Evolutionary conservation across 768 basidiomycete species (phyloP).

Genomic region (Pisolithus albus): DNA sequence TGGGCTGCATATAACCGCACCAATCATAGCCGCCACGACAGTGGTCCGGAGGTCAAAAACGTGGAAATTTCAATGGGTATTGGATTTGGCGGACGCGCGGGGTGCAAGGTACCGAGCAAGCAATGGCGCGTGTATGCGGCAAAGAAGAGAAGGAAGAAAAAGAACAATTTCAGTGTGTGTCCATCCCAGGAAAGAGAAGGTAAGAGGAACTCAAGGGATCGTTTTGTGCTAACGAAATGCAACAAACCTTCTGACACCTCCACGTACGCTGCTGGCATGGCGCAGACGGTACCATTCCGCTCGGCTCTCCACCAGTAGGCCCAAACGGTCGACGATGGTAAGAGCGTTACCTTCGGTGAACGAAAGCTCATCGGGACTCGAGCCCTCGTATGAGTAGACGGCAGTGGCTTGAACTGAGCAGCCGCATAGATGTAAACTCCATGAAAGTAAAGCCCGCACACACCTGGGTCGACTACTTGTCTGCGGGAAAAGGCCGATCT

Average conservation of each 20-base stretch:
- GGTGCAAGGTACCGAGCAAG: neutral
- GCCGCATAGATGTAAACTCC: too few species aligned
- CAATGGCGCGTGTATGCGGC: conserved; percentile 1
- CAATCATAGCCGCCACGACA: conserved; percentile 3
- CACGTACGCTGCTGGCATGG: conserved; percentile 47
- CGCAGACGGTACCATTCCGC: too few species aligned
- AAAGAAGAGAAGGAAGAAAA: conserved; percentile 39
- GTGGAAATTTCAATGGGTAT: conserved; percentile 11
- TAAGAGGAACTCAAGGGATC: conserved; percentile 50
- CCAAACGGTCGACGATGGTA: too few species aligned
- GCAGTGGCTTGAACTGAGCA: too few species aligned
- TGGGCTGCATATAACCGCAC: conserved; percentile 1
- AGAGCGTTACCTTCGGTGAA: too few species aligned
- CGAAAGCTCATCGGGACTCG: too few species aligned
- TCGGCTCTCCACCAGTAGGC: too few species aligned
- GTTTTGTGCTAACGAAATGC: conserved; percentile 22
- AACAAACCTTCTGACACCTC: conserved; percentile 89
- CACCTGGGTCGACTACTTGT: conserved; percentile 21
- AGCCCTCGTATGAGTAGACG: too few species aligned
- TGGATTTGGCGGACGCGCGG: neutral
- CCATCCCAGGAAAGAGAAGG: conserved; percentile 26
- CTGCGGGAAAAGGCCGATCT: too few species aligned
- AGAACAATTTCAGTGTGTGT: conserved; percentile 36
- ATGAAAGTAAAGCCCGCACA: too few species aligned
- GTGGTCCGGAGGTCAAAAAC: conserved; percentile 1